A percentile compares a stretch with the other conserved stretches of the same genome.
Conservation (phyloP, 225 moss, liverwort and hornwort species). For the Straminergon stramineum region DNA sequence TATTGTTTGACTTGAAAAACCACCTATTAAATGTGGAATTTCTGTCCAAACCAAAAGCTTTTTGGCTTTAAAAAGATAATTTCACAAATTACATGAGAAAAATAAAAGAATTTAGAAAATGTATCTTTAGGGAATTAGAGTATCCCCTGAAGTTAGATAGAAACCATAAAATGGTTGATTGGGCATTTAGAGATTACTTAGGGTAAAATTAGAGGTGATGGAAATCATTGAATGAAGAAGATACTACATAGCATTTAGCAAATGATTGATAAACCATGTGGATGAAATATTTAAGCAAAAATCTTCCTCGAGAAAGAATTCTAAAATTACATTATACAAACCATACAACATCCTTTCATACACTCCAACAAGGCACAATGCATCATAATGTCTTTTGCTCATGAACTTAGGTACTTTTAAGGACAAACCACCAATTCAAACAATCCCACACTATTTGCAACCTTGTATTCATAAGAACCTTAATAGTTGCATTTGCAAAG, state of each 20-base stretch:
- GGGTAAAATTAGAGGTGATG: neutral
- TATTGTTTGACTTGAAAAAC: neutral
- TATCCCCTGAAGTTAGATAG: neutral
- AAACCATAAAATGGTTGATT: too few species aligned
- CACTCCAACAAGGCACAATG: neutral
- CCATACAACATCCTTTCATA: neutral
- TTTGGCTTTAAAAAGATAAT: neutral
- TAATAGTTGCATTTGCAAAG: neutral
- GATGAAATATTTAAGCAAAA: neutral
- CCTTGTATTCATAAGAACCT: neutral
- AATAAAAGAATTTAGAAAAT: neutral
- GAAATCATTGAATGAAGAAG: neutral
- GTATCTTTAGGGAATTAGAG: neutral
- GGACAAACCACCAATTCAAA: neutral
- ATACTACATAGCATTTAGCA: neutral
- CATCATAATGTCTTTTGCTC: too few species aligned
- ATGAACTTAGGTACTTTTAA: neutral
- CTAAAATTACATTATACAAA: too few species aligned
- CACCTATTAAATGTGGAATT: accelerated
- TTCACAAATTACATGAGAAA: neutral
- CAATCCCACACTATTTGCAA: neutral
- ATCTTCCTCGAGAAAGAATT: neutral
- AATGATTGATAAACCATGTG: neutral
- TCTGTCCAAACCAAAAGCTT: neutral
- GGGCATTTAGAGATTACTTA: too few species aligned